Evolutionary conservation across 2,329 filamentous ascomycete genomes (phyloP).

Genomic region (Neofusicoccum sp.): DNA sequence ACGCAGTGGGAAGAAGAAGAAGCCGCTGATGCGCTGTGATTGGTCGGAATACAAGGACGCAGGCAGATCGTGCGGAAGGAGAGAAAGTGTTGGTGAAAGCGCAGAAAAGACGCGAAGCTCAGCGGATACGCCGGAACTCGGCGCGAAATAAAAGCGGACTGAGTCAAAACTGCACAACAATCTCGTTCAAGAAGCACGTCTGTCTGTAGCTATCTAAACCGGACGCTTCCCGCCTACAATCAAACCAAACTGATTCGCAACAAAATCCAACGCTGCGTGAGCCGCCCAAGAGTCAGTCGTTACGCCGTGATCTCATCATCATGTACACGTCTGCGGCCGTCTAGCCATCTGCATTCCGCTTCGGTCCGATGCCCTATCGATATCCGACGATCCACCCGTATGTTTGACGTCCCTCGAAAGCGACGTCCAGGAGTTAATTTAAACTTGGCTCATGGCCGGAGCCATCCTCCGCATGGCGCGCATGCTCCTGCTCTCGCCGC

Average conservation of each 20-base stretch:
- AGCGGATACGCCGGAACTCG: conserved; percentile 13
- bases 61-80: conserved; percentile 11
- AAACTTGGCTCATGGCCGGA: conserved; percentile 57
- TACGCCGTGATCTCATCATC: conserved; percentile 3
- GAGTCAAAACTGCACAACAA: conserved; percentile 5
- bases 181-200: not conserved
- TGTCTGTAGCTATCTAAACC: conserved; percentile 2
- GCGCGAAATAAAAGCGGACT: conserved; percentile 2
- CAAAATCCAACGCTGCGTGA: not conserved
- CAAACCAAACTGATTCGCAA: not conserved
- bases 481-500: conserved; percentile 48
- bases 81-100: not conserved
- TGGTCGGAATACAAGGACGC: not conserved
- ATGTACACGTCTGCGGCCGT: not conserved
- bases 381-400: not conserved
- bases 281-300: not conserved
- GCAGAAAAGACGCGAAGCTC: conserved; percentile 11
- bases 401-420: not conserved
- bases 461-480: conserved; percentile 47
- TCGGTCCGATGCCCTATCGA: conserved; percentile 5
- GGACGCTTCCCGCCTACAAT: not conserved
- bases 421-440: conserved; percentile 25
- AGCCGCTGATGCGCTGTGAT: not conserved
- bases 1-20: not conserved
- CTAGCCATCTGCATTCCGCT: not conserved